A percentile compares a stretch with the other conserved stretches of the same genome.
Evolutionary conservation across 2,329 filamentous ascomycete genomes (phyloP).

Genomic region (Lachnellula suecica): DNA sequence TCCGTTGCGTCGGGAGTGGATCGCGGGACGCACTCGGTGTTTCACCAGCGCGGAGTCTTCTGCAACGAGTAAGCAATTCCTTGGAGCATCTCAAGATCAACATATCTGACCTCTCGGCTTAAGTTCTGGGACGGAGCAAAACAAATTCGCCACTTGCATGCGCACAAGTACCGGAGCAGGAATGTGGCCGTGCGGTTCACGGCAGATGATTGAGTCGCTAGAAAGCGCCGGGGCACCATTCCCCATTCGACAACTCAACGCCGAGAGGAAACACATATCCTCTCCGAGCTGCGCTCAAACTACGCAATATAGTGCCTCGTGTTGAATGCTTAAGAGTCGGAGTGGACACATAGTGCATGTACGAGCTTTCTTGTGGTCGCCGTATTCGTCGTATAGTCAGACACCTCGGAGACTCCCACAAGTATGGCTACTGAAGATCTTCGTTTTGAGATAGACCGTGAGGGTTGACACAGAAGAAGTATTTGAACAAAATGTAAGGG

Average conservation of each 20-base stretch:
- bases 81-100: not conserved
- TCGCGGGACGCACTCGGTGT: not conserved
- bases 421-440: too few relatives aligned
- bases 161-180: too few relatives aligned
- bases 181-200: not conserved
- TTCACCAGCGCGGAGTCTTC: not conserved
- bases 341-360: too few relatives aligned
- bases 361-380: too few relatives aligned
- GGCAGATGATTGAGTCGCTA: not conserved
- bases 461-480: too few relatives aligned
- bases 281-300: too few relatives aligned
- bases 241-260: not conserved
- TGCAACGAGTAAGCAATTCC: not conserved
- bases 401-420: too few relatives aligned
- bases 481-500: too few relatives aligned
- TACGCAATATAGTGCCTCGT: too few relatives aligned
- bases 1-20: not conserved
- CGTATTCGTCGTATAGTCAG: too few relatives aligned
- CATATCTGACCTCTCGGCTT: not conserved
- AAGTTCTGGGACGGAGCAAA: not conserved
- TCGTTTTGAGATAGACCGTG: too few relatives aligned
- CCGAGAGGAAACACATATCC: not conserved
- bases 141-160: not conserved
- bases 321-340: too few relatives aligned
- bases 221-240: not conserved